Evolutionary conservation across 2,329 filamentous ascomycete genomes (phyloP).

Genomic region (Alternaria viburni): DNA sequence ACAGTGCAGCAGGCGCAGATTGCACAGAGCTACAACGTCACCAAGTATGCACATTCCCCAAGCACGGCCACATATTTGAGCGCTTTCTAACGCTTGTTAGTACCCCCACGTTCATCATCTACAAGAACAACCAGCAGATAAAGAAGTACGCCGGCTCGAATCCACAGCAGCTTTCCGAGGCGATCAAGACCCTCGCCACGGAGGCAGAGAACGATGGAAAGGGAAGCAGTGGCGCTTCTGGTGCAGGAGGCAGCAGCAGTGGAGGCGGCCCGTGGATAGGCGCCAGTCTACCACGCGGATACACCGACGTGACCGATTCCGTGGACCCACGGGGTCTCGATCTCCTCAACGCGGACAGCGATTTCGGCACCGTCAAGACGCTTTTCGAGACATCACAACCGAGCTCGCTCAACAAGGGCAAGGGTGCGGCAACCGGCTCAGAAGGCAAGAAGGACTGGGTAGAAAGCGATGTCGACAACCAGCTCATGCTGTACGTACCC

Average conservation of each 20-base stretch:
- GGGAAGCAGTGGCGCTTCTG: slow-evolving; percentile 51
- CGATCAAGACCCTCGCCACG: slow-evolving; percentile 72
- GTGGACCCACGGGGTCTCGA: slow-evolving; percentile 82
- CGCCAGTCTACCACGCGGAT: slow-evolving; percentile 76
- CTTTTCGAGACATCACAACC: slow-evolving; percentile 77
- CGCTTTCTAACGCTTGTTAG: slow-evolving; percentile 37
- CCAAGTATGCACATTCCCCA: slow-evolving; percentile 57
- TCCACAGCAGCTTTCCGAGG: slow-evolving; percentile 69
- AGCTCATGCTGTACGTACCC: slow-evolving; percentile 89
- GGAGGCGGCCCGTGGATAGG: slow-evolving; percentile 70
- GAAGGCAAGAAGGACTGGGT: slow-evolving; percentile 77
- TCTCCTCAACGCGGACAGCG: slow-evolving; percentile 83
- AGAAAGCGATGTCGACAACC: slow-evolving; percentile 95
- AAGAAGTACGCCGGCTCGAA: slow-evolving; percentile 78
- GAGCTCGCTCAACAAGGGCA: slow-evolving; percentile 59
- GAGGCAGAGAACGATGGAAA: slow-evolving; percentile 63
- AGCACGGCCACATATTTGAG: slow-evolving; percentile 15
- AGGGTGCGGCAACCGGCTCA: slow-evolving; percentile 62
- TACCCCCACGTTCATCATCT: slow-evolving; percentile 90
- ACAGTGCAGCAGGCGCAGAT: slow-evolving; percentile 78
- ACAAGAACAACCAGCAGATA: slow-evolving; percentile 70
- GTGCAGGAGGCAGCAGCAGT: slow-evolving; percentile 44
- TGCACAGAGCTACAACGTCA: slow-evolving; percentile 74
- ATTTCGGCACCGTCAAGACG: slow-evolving; percentile 73
- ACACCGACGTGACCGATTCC: slow-evolving; percentile 81